Base-by-base conservation (phyloP, 768 basidiomycete genomes). In the Russula olivacea region DNA sequence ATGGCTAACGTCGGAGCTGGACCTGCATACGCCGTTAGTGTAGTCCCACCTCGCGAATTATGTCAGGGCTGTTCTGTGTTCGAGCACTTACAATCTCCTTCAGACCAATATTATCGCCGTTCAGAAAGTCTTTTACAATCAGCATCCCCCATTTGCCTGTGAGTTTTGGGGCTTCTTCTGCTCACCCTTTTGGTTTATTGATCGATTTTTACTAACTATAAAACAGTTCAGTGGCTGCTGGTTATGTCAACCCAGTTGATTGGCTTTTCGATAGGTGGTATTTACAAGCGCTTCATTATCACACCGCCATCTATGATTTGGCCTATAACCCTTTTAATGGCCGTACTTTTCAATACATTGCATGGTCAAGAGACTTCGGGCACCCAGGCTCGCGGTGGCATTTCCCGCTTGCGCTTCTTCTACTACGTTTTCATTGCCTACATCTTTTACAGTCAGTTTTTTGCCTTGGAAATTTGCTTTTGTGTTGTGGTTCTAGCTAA, bases 401-500 rank as follows among this genome's bases (percentile, higher is more conserved):
- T 84, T 58, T 79, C 79, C 1, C 80, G 84, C 40, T 79, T 78
- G 63, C 74, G 77, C 17, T 84, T 83, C 74, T 85, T 84, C 75
- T 2, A 70, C 21, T 78, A 74, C 50, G 78, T 69, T 1, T 81
- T 78, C 69, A 0, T 70, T 2, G 78, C 71, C 32, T 76, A 70
- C 23, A 68, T 72, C 68, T 57, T 45, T 65, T 79, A 76, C 25
- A 64, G 76, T 87, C 87, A 68, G 78, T 87, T 68, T 88, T 88
- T 0, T 88, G 71, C 74, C 89, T 63, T 90, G 89, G 23, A 80
- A 78, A 52, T 83, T 79, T 5, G 6, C 19, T 7, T 49, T 38
- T 57, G 3, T 21, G 19, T 23, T 12, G 23, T 3, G 10, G 12
- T 4, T 3, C 34, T 53, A 1, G 64, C 25, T n/a, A 10, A 12